These are phyloP conservation scores for Cercospora sp. DNA, from an alignment of 2,329 filamentous ascomycete genomes.

Conservation along the genomic window DNA sequence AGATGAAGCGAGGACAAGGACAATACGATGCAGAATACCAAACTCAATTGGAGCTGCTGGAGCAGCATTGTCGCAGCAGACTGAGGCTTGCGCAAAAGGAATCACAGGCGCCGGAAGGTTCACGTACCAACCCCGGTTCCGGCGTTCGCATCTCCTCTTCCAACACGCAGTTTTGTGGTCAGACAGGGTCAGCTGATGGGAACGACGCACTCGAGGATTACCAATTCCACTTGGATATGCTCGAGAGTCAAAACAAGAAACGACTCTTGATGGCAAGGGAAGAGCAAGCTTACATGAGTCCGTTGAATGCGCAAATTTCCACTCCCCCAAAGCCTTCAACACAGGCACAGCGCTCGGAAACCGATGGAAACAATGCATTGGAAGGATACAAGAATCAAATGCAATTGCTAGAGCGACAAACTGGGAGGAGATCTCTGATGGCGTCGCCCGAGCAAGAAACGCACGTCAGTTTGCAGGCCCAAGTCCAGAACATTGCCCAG, in stretches of 20 bases:
- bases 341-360: background rate
- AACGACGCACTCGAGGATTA: background rate
- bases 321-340: background rate
- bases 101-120: background rate
- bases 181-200: background rate
- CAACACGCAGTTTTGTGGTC: background rate
- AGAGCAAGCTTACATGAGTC: too few species aligned
- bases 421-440: background rate
- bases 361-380: background rate
- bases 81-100: background rate
- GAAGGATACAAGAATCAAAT: background rate
- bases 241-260: background rate
- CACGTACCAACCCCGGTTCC: too few species aligned
- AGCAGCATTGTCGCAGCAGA: background rate
- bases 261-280: background rate
- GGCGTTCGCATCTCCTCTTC: too few species aligned
- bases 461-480: too few species aligned
- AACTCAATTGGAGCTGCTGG: background rate
- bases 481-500: too few species aligned
- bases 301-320: too few species aligned
- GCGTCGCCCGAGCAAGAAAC: background rate
- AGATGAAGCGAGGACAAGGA: slow-evolving; percentile 18
- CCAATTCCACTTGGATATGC: background rate
- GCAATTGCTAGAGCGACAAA: background rate
- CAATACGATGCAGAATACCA: background rate